phyloP scores from a whole-genome alignment of 306 rosid species.

The Alnus glutinosa region DNA sequence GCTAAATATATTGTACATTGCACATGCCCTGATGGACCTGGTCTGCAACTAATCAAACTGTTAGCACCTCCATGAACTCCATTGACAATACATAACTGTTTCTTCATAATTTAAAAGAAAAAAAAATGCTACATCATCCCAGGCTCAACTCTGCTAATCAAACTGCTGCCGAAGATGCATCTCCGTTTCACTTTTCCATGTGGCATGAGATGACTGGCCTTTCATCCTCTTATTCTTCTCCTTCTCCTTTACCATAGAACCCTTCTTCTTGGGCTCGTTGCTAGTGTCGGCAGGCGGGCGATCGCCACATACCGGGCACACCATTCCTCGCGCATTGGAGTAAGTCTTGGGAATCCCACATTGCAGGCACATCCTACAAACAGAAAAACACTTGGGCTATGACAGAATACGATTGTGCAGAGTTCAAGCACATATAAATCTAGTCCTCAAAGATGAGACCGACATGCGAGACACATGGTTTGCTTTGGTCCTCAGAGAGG shows the following conservation, averaged over 20 bases:
- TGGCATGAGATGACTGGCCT: slow-evolving; percentile 94
- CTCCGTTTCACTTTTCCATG: slow-evolving; percentile 96
- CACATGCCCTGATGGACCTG: background rate
- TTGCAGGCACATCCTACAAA: slow-evolving; percentile 84
- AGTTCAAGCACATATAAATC: background rate
- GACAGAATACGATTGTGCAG: background rate
- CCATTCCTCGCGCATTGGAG: slow-evolving; percentile 82
- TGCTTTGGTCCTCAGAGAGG: background rate
- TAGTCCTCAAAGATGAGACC: background rate
- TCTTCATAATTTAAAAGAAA: slow-evolving; percentile 7
- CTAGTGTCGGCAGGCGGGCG: slow-evolving; percentile 60
- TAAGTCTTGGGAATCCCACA: slow-evolving; percentile 93
- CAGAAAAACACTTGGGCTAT: background rate
- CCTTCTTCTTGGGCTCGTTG: slow-evolving; percentile 76
- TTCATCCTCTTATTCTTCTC: slow-evolving; percentile 91
- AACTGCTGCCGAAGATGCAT: slow-evolving; percentile 94
- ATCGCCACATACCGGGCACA: slow-evolving; percentile 88
- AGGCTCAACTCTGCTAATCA: slow-evolving; percentile 46
- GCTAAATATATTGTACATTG: background rate
- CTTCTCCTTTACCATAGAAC: slow-evolving; percentile 81
- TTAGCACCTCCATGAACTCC: background rate
- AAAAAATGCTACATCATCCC: slow-evolving; percentile 19
- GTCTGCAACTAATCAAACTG: background rate
- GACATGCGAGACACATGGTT: background rate
- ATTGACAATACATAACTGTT: slow-evolving; percentile 10